phyloP scores from a whole-genome alignment of 306 rosid species.

The Alnus rubra region DNA sequence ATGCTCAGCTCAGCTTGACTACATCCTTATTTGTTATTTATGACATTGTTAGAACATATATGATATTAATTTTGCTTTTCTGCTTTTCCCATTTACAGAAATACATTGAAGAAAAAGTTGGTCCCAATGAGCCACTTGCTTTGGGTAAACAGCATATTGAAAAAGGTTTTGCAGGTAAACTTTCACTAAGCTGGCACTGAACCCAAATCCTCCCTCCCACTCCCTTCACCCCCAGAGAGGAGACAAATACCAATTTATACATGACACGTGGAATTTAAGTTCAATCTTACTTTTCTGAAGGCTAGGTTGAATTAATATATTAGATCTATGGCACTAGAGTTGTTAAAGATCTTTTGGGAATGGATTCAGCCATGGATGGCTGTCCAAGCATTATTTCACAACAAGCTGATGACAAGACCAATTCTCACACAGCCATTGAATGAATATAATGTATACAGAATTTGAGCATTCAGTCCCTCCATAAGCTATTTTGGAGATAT shows the following conservation, averaged over 20 bases:
- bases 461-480: not conserved
- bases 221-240: not conserved
- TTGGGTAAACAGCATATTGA: conserved; percentile 51
- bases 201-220: not conserved
- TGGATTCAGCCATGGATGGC: not conserved
- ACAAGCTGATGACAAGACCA: not conserved
- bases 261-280: not conserved
- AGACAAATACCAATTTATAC: not conserved
- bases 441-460: not conserved
- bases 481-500: not conserved
- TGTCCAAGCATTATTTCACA: not conserved
- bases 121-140: conserved; percentile 51
- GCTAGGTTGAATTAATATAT: not conserved
- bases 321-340: not conserved
- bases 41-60: conserved; percentile 17
- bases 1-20: too few species aligned
- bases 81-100: conserved; percentile 54
- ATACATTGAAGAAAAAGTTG: conserved; percentile 58
- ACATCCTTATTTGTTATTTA: too few species aligned
- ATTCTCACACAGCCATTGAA: not conserved
- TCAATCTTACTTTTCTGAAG: not conserved
- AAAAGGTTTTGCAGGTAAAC: conserved; percentile 73
- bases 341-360: not conserved
- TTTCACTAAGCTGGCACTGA: conserved; percentile 6
- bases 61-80: not conserved